These are phyloP conservation scores for Aulographum hederae DNA, from an alignment of 2,329 filamentous ascomycete species.

Conservation along the genomic window DNA sequence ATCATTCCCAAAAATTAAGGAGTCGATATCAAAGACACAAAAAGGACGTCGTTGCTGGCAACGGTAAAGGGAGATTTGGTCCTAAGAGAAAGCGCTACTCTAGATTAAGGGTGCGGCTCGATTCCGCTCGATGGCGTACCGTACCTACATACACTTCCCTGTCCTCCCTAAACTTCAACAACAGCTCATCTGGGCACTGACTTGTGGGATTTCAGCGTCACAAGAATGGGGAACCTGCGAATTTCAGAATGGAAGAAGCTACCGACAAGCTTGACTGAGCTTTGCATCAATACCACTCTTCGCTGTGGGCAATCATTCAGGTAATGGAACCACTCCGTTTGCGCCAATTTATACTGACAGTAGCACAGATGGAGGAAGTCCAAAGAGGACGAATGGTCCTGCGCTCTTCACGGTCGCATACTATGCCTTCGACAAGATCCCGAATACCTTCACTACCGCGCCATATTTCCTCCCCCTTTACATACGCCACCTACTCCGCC, in stretches of 20 bases:
- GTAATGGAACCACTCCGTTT: slow-evolving; percentile 19
- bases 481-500: slow-evolving; percentile 18
- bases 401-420: slow-evolving; percentile 70
- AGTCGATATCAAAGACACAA: too few species aligned
- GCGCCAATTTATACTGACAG: not conserved
- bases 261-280: slow-evolving; percentile 62
- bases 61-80: too few species aligned
- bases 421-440: slow-evolving; percentile 71
- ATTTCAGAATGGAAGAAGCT: slow-evolving; percentile 75
- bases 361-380: slow-evolving; percentile 68
- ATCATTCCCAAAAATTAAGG: too few species aligned
- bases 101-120: too few species aligned
- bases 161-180: too few species aligned
- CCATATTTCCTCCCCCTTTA: slow-evolving; percentile 32
- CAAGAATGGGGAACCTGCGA: not conserved
- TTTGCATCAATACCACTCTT: slow-evolving; percentile 87
- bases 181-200: too few species aligned
- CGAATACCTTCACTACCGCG: slow-evolving; percentile 61
- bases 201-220: too few species aligned
- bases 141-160: too few species aligned
- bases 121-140: too few species aligned
- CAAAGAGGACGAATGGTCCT: slow-evolving; percentile 68
- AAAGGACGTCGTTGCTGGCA: too few species aligned
- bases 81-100: too few species aligned
- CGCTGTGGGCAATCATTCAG: slow-evolving; percentile 89